Evolutionary conservation across 495 filamentous ascomycete genomes (phyloP).

Genomic region (Hypoxylon crocopeplum): DNA sequence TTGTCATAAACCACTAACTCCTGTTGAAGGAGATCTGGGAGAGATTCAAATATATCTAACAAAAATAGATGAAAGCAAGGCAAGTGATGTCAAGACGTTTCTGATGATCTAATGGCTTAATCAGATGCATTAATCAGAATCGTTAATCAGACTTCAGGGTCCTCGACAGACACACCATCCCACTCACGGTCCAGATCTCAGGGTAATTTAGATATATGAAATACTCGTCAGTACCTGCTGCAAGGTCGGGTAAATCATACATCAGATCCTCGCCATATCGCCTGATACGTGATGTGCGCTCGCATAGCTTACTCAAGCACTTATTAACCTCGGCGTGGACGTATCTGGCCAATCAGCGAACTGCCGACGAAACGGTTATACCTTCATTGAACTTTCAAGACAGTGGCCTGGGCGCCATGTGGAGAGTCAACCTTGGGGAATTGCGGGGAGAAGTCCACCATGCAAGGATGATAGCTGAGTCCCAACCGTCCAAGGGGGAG

Average conservation of each 20-base stretch:
- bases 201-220: conserved; percentile 42
- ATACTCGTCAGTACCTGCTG: conserved; percentile 26
- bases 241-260: conserved; percentile 30
- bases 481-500: conserved; percentile 1
- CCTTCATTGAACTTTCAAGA: conserved; percentile 19
- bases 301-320: conserved; percentile 26
- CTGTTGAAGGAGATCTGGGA: conserved; percentile 42
- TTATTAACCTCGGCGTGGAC: conserved; percentile 31
- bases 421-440: conserved; percentile 27
- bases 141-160: conserved; percentile 29
- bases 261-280: conserved; percentile 8
- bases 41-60: conserved; percentile 24
- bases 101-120: conserved; percentile 29
- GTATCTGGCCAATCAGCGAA: conserved; percentile 37
- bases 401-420: conserved; percentile 26
- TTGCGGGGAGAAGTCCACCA: conserved; percentile 30
- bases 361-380: conserved; percentile 34
- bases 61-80: conserved; percentile 16
- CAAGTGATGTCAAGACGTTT: conserved; percentile 10
- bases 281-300: conserved; percentile 11
- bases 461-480: conserved; percentile 15
- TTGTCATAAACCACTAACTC: conserved; percentile 21
- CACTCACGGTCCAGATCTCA: conserved; percentile 34
- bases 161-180: conserved; percentile 12
- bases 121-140: conserved; percentile 30